Conservation (phyloP, 306 rosid genomes). For the Quercus dentata region DNA sequence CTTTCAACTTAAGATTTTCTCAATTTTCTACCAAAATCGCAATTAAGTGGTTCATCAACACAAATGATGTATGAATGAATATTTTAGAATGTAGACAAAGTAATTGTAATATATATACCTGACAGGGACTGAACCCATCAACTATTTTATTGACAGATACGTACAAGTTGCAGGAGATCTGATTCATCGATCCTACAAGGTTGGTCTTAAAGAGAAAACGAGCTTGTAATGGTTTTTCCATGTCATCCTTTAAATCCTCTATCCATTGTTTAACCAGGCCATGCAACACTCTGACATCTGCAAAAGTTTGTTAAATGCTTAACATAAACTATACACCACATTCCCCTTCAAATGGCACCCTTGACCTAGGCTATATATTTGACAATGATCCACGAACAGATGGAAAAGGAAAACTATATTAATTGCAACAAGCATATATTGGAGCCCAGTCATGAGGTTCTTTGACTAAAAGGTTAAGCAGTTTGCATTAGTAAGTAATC, state of each 20-base stretch:
- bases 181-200: conserved; percentile 54
- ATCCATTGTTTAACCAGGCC: conserved; percentile 62
- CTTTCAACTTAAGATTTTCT: not conserved
- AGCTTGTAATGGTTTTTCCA: conserved; percentile 54
- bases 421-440: too few relatives aligned
- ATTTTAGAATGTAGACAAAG: not conserved
- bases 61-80: not conserved
- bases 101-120: conserved; percentile 34
- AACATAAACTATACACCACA: conserved; percentile 7
- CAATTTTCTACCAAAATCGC: not conserved
- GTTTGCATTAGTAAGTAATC: too few relatives aligned
- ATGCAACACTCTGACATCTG: conserved; percentile 73
- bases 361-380: not conserved
- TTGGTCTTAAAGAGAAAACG: conserved; percentile 49
- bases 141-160: conserved; percentile 42
- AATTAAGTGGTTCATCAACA: conserved; percentile 2
- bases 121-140: conserved; percentile 50
- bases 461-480: not conserved
- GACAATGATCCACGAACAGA: not conserved
- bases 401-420: too few relatives aligned
- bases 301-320: conserved; percentile 23
- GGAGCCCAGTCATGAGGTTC: too few relatives aligned
- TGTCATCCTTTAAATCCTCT: conserved; percentile 58
- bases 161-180: conserved; percentile 57
- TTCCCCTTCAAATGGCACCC: not conserved